These are phyloP conservation scores for Bryoglossum gracile DNA, from an alignment of 495 filamentous ascomycete species.

Conservation along the genomic window DNA sequence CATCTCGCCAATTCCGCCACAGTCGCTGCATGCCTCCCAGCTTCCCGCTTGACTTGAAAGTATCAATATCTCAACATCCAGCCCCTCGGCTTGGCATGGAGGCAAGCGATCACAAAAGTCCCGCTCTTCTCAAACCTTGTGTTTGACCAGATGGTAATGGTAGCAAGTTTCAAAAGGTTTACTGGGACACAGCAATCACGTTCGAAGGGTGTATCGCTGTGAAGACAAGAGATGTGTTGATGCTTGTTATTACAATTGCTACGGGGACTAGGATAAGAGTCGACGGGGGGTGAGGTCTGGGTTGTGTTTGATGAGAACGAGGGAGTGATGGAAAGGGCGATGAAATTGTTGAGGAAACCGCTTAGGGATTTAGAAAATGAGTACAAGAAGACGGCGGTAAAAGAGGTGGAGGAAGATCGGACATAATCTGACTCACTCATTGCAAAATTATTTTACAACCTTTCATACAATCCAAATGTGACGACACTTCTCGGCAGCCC, in stretches of 20 bases:
- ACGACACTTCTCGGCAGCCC: no score
- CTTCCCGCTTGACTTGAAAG: not conserved
- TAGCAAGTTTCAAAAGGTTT: not conserved
- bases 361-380: not conserved
- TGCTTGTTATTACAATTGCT: not conserved
- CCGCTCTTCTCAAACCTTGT: not conserved
- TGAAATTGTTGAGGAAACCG: not conserved
- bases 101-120: not conserved
- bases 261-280: not conserved
- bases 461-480: no score
- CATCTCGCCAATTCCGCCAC: not conserved
- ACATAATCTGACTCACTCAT: no score
- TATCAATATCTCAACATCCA: not conserved
- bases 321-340: not conserved
- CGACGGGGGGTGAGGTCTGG: not conserved
- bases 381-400: no score
- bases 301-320: not conserved
- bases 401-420: no score
- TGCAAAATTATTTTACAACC: no score
- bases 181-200: not conserved
- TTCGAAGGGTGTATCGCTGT: not conserved
- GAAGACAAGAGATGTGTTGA: not conserved
- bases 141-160: not conserved
- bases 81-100: not conserved
- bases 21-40: not conserved